Percentiles rank a stretch among this genome's conserved stretches.
Evolutionary conservation across 1,284 basidiomycete species (phyloP).

Genomic region (Cryptococcus hybrid): DNA sequence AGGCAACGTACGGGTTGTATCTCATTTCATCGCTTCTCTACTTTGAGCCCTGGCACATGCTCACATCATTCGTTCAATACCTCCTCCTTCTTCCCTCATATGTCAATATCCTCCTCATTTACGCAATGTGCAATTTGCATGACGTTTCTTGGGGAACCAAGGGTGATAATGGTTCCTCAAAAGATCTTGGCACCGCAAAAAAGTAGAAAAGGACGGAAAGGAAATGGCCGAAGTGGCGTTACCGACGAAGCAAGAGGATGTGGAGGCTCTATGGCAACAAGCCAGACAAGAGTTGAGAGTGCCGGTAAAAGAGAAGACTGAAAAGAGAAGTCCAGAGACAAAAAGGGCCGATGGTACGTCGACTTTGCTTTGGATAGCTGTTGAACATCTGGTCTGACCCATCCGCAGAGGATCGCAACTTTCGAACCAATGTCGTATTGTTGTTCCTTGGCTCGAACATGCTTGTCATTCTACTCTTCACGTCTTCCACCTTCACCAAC

Average conservation of each 20-base stretch:
- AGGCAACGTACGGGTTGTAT: constrained; percentile 87
- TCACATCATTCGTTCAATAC: constrained; percentile 68
- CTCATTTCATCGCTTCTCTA: constrained; percentile 81
- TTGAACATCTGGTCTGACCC: neutral
- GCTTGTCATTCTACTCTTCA: constrained; percentile 79
- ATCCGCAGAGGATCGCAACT: constrained; percentile 27
- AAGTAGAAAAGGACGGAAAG: constrained; percentile 76
- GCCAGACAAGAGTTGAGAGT: constrained; percentile 63
- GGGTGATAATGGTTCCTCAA: constrained; percentile 78
- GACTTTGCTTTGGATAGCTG: constrained; percentile 51
- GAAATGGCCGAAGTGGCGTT: constrained; percentile 75
- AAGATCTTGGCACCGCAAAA: constrained; percentile 87
- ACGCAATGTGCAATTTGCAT: constrained; percentile 63
- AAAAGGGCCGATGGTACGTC: constrained; percentile 75
- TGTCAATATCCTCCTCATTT: constrained; percentile 73
- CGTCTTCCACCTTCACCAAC: constrained; percentile 66
- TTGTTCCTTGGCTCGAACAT: constrained; percentile 84
- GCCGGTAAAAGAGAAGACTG: constrained; percentile 54
- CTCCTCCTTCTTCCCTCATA: constrained; percentile 56
- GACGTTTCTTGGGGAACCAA: constrained; percentile 74
- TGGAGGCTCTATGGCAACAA: constrained; percentile 80
- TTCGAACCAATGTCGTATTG: constrained; percentile 72
- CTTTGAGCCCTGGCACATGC: constrained; percentile 91
- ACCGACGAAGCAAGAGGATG: constrained; percentile 75
- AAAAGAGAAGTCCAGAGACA: constrained; percentile 77